Conservation (phyloP, 2,329 filamentous ascomycete species). For the Gnomoniopsis sp. region DNA sequence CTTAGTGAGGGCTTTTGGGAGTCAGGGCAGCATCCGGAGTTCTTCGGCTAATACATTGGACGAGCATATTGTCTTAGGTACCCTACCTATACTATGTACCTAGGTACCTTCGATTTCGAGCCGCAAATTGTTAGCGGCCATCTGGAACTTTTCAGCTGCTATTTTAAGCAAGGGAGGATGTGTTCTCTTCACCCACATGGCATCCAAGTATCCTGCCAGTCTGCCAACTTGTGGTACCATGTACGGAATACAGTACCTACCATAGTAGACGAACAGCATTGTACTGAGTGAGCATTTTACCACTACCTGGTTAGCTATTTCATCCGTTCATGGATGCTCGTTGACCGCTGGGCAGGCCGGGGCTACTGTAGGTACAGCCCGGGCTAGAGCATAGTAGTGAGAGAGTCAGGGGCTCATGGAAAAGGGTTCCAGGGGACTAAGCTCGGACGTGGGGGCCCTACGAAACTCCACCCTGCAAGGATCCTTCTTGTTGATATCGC, state of each 20-base stretch:
- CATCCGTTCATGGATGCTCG: too few relatives aligned
- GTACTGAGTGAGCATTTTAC: too few relatives aligned
- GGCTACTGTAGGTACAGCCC: too few relatives aligned
- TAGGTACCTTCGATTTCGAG: not conserved
- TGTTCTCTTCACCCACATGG: too few relatives aligned
- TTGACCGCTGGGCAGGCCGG: too few relatives aligned
- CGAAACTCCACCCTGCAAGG: conserved; percentile 10
- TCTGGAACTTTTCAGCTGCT: not conserved
- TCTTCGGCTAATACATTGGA: not conserved
- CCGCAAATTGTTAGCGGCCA: not conserved
- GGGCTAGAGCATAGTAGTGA: not conserved
- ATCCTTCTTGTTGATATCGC: conserved; percentile 17
- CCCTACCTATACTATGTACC: too few relatives aligned
- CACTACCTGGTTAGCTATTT: too few relatives aligned
- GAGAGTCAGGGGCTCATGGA: not conserved
- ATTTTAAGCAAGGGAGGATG: too few relatives aligned
- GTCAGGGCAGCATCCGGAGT: not conserved
- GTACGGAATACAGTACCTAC: too few relatives aligned
- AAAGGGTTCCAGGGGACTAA: conserved; percentile 4
- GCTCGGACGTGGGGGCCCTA: not conserved
- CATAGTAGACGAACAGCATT: too few relatives aligned
- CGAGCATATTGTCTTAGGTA: not conserved
- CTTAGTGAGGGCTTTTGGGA: not conserved
- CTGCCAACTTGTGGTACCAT: too few relatives aligned
- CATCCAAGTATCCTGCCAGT: too few relatives aligned